These are phyloP conservation scores for Acidomyces sp. DNA, from an alignment of 495 filamentous ascomycete genomes.

Conservation along the genomic window DNA sequence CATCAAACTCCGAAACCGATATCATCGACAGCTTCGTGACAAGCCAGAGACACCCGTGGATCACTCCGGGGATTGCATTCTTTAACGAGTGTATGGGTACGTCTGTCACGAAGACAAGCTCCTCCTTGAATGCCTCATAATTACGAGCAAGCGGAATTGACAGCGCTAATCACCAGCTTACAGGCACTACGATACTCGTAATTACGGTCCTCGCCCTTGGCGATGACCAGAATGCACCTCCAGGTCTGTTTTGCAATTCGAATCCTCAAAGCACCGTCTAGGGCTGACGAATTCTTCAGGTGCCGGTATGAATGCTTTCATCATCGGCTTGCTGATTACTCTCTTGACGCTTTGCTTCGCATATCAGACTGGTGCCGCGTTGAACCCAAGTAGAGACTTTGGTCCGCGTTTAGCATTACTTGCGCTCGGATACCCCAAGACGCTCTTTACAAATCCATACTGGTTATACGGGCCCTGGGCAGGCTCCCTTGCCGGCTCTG, in stretches of 20 bases:
- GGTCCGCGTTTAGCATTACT: slow-evolving; percentile 15
- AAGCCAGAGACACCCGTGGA: slow-evolving; percentile 32
- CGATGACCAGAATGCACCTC: slow-evolving; percentile 42
- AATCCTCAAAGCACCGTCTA: no score
- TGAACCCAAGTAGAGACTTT: slow-evolving; percentile 5
- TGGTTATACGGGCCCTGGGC: not conserved
- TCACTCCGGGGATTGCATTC: slow-evolving; percentile 35
- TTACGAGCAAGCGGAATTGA: no score
- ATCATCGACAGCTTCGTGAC: not conserved
- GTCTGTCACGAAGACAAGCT: no score
- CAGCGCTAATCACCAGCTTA: no score
- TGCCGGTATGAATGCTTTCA: slow-evolving; percentile 36
- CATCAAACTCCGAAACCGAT: slow-evolving; percentile 20
- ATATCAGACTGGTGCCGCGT: slow-evolving; percentile 3
- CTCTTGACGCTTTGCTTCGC: slow-evolving; percentile 1
- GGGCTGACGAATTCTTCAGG: no score
- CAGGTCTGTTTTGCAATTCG: no score
- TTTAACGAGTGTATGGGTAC: no score
- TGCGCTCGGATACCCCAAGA: slow-evolving; percentile 30
- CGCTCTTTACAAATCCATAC: not conserved
- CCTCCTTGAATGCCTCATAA: no score
- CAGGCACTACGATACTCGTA: slow-evolving; percentile 35
- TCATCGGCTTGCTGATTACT: slow-evolving; percentile 8
- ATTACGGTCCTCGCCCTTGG: slow-evolving; percentile 39
- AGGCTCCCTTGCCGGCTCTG: not conserved